These are phyloP conservation scores for Cladosporium sp. DNA, from an alignment of 2,329 filamentous ascomycete species.

Conservation along the genomic window DNA sequence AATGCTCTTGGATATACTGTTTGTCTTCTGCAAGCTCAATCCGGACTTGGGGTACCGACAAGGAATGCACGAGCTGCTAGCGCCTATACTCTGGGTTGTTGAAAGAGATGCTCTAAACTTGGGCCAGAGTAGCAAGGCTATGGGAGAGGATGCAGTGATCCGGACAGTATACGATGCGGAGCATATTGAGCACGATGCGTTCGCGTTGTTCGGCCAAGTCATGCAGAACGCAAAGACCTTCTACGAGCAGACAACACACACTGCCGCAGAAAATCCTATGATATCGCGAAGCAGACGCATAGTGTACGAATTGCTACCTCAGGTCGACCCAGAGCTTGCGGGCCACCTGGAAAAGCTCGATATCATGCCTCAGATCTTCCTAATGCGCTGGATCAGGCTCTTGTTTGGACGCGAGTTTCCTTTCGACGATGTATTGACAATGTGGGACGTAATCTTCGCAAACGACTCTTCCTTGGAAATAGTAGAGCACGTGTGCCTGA, in stretches of 20 bases:
- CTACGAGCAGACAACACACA: constrained; percentile 62
- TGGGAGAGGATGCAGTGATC: constrained; percentile 28
- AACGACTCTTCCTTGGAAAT: constrained; percentile 75
- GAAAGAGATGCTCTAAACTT: constrained; percentile 71
- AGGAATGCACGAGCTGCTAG: constrained; percentile 95
- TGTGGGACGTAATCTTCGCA: constrained; percentile 91
- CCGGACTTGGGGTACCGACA: constrained; percentile 88
- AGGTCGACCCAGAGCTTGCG: constrained; percentile 77
- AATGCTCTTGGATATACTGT: constrained; percentile 82
- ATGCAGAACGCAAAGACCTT: constrained; percentile 86
- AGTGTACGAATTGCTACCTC: constrained; percentile 73
- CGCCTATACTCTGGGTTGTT: constrained; percentile 80
- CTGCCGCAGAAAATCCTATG: constrained; percentile 48
- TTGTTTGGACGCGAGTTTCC: constrained; percentile 91
- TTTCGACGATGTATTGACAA: constrained; percentile 72
- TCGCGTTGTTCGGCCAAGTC: constrained; percentile 74
- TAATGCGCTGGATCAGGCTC: constrained; percentile 95
- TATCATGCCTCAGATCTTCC: constrained; percentile 90
- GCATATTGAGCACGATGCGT: constrained; percentile 87
- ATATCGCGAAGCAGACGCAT: constrained; percentile 81
- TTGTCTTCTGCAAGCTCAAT: constrained; percentile 91
- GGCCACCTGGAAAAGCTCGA: constrained; percentile 77
- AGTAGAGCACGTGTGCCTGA: constrained; percentile 85
- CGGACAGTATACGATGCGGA: constrained; percentile 57
- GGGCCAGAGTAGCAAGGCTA: constrained; percentile 26